phyloP scores from a whole-genome alignment of 495 filamentous ascomycete species.

The Tuber microsphaerosporum region DNA sequence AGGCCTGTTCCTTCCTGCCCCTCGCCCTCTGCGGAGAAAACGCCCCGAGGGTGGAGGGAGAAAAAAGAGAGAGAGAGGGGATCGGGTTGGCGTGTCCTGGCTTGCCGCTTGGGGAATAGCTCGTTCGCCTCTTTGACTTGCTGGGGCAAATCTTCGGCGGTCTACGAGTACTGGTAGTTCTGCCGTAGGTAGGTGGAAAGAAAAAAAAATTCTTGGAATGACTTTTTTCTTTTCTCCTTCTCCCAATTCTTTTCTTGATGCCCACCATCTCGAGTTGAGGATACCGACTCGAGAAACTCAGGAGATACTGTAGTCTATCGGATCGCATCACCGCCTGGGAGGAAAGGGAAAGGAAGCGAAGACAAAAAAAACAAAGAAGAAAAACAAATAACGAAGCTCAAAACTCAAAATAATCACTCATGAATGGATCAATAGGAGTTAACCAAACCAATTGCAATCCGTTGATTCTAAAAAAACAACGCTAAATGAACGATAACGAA shows the following conservation, averaged over 20 bases:
- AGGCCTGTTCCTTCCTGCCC: conserved; percentile 2
- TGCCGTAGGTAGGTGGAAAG: too few relatives aligned
- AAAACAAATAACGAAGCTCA: background rate
- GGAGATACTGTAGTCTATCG: background rate
- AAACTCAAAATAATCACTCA: conserved; percentile 1
- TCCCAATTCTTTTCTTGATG: background rate
- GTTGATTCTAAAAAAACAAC: background rate
- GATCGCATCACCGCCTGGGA: background rate
- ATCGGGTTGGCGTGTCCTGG: conserved; percentile 25
- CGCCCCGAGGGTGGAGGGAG: conserved; percentile 12
- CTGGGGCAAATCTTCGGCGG: conserved; percentile 32
- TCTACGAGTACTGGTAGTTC: background rate
- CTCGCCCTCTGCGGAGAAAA: conserved; percentile 23
- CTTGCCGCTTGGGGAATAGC: conserved; percentile 26
- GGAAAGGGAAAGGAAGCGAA: background rate
- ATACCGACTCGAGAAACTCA: conserved; percentile 6
- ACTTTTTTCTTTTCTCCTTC: background rate
- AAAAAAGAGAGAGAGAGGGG: conserved; percentile 3
- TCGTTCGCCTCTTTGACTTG: conserved; percentile 8
- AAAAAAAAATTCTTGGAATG: background rate
- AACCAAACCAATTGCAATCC: background rate
- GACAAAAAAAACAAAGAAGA: background rate
- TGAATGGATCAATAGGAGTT: conserved; percentile 1
- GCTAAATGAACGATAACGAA: background rate
- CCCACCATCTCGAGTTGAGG: conserved; percentile 5